A percentile compares a stretch with the other conserved stretches of the same genome.
phyloP scores from a whole-genome alignment of 495 filamentous ascomycete species.

The Penicillium cosmopolitanum region DNA sequence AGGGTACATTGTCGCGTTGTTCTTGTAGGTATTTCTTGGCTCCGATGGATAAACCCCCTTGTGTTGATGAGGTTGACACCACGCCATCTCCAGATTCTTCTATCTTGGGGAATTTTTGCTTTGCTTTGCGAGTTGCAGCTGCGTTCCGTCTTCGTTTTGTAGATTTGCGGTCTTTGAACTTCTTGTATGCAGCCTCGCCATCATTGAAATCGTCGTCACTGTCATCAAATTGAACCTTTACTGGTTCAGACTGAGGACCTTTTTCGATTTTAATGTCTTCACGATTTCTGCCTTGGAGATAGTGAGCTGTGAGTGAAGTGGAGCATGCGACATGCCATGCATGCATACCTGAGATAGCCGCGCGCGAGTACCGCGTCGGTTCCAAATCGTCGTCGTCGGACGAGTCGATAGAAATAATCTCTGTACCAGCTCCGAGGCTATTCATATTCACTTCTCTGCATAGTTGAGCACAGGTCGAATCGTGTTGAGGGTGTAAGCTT shows the following conservation, averaged over 20 bases:
- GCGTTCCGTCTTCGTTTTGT: conserved; percentile 56
- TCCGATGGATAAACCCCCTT: conserved; percentile 10
- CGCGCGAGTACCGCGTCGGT: conserved; percentile 26
- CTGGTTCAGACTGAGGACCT: neutral
- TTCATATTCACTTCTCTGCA: conserved; percentile 17
- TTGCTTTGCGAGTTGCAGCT: conserved; percentile 48
- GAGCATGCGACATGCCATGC: neutral
- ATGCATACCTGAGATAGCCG: conserved; percentile 20
- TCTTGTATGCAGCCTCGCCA: conserved; percentile 56
- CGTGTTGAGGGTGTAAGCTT: neutral
- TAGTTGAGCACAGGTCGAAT: neutral
- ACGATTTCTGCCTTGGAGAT: conserved; percentile 7
- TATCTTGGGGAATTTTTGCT: conserved; percentile 37
- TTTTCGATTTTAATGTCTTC: neutral
- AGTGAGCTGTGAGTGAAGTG: conserved; percentile 20
- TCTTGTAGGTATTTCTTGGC: conserved; percentile 31
- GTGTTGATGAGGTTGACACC: conserved; percentile 17
- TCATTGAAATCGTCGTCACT: conserved; percentile 50
- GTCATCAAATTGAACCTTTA: conserved; percentile 24
- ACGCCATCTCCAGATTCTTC: conserved; percentile 19
- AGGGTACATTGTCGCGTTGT: conserved; percentile 48
- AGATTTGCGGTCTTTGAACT: conserved; percentile 62
- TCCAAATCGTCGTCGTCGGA: conserved; percentile 47
- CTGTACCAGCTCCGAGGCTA: conserved; percentile 10
- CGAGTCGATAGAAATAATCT: conserved; percentile 36